Conservation (phyloP, 139 green algal species). For the Chlorella sp. region DNA sequence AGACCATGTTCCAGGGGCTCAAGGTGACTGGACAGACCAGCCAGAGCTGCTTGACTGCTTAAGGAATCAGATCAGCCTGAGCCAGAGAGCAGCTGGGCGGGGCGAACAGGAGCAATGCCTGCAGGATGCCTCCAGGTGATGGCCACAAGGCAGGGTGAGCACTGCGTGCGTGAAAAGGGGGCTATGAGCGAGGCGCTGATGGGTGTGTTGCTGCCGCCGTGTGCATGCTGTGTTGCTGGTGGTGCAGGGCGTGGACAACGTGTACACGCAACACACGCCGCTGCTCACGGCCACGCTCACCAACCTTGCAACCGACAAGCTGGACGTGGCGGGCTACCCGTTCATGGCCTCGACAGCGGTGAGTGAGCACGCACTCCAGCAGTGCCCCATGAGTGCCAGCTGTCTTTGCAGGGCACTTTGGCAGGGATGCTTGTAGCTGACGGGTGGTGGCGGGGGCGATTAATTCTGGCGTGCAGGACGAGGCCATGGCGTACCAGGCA, state of each 20-base stretch:
- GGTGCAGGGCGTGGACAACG: slow-evolving; percentile 67
- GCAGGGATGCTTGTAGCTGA: not conserved
- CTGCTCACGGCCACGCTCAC: slow-evolving; percentile 77
- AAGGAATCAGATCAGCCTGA: no score
- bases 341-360: slow-evolving; percentile 27
- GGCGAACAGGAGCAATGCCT: no score
- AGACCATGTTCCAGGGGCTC: slow-evolving; percentile 64
- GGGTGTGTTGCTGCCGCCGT: no score
- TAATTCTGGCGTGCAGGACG: slow-evolving; percentile 36
- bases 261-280: slow-evolving; percentile 94
- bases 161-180: no score
- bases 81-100: no score
- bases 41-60: not conserved
- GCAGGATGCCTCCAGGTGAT: no score
- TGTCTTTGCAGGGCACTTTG: not conserved
- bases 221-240: not conserved
- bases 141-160: no score
- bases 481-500: slow-evolving; percentile 36
- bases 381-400: not conserved
- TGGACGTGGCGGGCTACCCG: slow-evolving; percentile 77
- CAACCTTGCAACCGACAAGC: slow-evolving; percentile 46
- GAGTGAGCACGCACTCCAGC: not conserved
- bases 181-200: no score
- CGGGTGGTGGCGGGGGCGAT: not conserved
- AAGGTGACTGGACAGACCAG: slow-evolving; percentile 12